Percentiles rank a stretch among this genome's conserved stretches.
Evolutionary conservation across 108 stramenopile genomes (phyloP).

Genomic region (Fragilariopsis cylindrus): DNA sequence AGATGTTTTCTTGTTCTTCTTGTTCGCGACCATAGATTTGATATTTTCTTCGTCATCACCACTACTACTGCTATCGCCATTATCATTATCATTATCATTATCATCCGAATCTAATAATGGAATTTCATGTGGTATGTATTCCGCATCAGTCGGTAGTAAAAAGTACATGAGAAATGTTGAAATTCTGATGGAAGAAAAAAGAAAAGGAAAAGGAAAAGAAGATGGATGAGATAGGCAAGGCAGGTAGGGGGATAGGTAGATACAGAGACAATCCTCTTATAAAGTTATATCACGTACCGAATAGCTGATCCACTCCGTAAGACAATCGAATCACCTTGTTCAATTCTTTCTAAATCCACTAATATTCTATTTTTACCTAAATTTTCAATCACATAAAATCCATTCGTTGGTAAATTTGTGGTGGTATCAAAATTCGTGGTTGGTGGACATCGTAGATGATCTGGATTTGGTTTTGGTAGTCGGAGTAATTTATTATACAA

Average conservation of each 20-base stretch:
- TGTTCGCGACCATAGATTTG: not conserved
- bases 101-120: not conserved
- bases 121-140: not conserved
- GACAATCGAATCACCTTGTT: slow-evolving; percentile 43
- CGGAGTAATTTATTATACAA: not conserved
- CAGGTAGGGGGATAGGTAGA: too few species aligned
- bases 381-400: slow-evolving; percentile 73
- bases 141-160: slow-evolving; percentile 35
- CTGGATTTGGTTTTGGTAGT: not conserved
- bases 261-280: too few species aligned
- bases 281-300: too few species aligned
- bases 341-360: slow-evolving; percentile 44
- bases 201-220: too few species aligned
- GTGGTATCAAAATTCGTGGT: not conserved
- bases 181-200: not conserved
- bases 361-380: slow-evolving; percentile 60
- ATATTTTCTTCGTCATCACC: not conserved
- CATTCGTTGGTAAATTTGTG: slow-evolving; percentile 27
- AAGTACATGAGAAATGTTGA: slow-evolving; percentile 41
- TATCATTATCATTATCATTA: too few species aligned
- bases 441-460: not conserved
- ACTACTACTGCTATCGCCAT: not conserved
- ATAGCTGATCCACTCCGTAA: slow-evolving; percentile 37
- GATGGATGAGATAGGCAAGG: too few species aligned
- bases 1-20: slow-evolving; percentile 12